These are phyloP conservation scores for Colletotrichum tropicicola DNA, from an alignment of 2,329 filamentous ascomycete species.

Conservation along the genomic window DNA sequence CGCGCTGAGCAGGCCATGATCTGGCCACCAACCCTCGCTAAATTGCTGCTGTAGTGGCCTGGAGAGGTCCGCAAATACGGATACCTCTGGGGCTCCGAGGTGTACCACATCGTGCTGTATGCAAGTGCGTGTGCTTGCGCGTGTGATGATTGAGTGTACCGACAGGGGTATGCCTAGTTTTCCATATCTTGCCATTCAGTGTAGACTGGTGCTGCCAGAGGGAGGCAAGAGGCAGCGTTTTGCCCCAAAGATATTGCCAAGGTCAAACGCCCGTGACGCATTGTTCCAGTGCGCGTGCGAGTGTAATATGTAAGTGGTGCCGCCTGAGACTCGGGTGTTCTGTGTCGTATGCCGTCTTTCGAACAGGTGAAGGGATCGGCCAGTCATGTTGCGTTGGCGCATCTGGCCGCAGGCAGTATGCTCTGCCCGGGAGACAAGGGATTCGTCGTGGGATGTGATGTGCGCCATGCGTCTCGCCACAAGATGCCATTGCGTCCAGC, in stretches of 20 bases:
- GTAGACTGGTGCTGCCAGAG: constrained; percentile 2
- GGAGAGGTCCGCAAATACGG: neutral
- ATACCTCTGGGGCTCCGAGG: neutral
- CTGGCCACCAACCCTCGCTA: neutral
- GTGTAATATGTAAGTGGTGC: neutral
- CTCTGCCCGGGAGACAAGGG: neutral
- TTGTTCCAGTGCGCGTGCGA: neutral
- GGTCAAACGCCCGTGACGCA: neutral
- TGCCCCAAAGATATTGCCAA: neutral
- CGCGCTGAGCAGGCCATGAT: constrained; percentile 7
- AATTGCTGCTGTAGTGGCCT: neutral
- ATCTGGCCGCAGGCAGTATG: neutral
- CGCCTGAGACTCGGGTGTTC: neutral
- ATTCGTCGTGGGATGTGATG: neutral
- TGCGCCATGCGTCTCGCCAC: neutral
- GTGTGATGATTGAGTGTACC: too few relatives aligned
- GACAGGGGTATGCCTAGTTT: constrained; percentile 5
- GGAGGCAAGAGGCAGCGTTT: neutral
- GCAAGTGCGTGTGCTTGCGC: too few relatives aligned
- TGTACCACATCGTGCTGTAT: neutral
- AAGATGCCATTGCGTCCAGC: neutral
- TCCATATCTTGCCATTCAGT: neutral
- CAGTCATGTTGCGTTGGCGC: neutral
- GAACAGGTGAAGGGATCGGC: neutral
- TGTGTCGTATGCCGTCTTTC: too few relatives aligned